These are phyloP conservation scores for Bidens hawaiensis DNA, from an alignment of 140 eudicot genomes.

Conservation along the genomic window DNA sequence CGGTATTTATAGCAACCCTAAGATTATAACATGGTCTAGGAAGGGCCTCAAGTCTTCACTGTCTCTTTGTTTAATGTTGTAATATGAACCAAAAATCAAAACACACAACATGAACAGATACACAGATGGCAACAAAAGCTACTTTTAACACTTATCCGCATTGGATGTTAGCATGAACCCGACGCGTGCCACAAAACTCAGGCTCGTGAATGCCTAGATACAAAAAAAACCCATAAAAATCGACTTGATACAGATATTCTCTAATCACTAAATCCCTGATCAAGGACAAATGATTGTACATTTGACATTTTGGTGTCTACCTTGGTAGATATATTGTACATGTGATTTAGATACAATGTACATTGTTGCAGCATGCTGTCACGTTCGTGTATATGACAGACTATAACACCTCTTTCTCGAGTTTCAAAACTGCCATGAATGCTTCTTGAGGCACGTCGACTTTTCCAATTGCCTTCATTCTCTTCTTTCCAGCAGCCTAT, in stretches of 20 bases:
- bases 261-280: background rate
- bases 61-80: no score
- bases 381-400: background rate
- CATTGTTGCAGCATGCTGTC: conserved; percentile 7
- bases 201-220: background rate
- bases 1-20: no score
- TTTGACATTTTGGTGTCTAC: conserved; percentile 2
- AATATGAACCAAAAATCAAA: no score
- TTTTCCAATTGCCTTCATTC: conserved; percentile 94
- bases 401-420: conserved; percentile 86
- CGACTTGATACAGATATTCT: background rate
- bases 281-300: conserved; percentile 11
- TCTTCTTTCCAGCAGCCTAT: conserved; percentile 98
- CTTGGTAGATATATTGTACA: conserved; percentile 28
- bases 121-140: no score
- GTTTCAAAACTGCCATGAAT: conserved; percentile 96
- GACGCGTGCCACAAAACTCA: background rate
- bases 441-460: conserved; percentile 99
- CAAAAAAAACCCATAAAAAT: background rate
- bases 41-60: no score
- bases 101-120: no score
- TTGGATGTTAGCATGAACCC: background rate
- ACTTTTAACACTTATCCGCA: no score
- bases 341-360: conserved; percentile 30
- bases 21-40: no score